A percentile compares a stretch with the other conserved stretches of the same genome.
Conservation (phyloP, 2,329 filamentous ascomycete species). For the Fusarium sp. region DNA sequence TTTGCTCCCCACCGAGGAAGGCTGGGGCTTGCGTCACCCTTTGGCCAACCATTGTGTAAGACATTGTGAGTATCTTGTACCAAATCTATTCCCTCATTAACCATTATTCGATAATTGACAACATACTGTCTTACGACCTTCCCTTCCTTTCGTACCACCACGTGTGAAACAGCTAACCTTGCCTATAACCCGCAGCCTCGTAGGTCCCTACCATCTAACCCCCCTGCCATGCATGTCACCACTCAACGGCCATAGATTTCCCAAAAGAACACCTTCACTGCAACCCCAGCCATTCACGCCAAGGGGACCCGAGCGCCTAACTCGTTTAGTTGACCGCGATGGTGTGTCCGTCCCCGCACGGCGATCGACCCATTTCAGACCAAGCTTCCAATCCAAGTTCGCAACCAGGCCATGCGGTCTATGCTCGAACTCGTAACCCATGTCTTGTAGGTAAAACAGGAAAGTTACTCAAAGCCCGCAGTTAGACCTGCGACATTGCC, state of each 20-base stretch:
- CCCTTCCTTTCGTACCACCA: neutral
- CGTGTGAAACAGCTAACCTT: neutral
- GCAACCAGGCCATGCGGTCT: conserved; percentile 9
- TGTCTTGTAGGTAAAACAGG: conserved; percentile 12
- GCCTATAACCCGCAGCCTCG: neutral
- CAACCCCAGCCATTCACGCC: neutral
- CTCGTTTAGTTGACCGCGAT: conserved; percentile 1
- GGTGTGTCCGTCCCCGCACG: conserved; percentile 21
- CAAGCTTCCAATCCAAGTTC: conserved; percentile 22
- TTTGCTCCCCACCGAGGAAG: neutral
- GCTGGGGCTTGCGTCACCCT: neutral
- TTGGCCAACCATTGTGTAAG: neutral
- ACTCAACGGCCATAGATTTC: neutral
- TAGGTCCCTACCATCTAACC: neutral
- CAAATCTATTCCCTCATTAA: neutral
- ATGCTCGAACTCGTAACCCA: conserved; percentile 6
- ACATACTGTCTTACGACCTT: neutral
- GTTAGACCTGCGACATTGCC: neutral
- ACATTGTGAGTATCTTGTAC: neutral
- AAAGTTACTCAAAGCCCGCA: conserved; percentile 2
- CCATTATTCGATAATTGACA: neutral
- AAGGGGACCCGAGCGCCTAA: neutral
- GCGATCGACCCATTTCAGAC: neutral
- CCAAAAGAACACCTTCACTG: neutral
- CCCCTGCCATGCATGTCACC: neutral